Evolutionary conservation across 2,329 filamentous ascomycete genomes (phyloP).

Genomic region (Talaromyces sp.): DNA sequence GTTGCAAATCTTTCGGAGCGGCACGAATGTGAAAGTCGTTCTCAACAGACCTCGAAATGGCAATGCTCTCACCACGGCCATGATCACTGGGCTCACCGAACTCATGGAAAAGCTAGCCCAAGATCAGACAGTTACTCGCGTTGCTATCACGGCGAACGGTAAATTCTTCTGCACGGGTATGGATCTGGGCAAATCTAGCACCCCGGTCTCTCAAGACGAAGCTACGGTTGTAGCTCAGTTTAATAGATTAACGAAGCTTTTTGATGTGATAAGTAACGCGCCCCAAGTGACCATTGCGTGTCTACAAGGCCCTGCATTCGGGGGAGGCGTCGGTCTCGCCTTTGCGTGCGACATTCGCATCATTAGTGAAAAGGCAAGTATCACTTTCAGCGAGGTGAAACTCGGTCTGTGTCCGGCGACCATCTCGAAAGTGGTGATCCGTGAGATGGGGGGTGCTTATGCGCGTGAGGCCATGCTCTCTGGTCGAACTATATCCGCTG

Average conservation of each 20-base stretch:
- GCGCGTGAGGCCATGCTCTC: neutral
- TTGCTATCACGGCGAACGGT: neutral
- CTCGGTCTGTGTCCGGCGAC: neutral
- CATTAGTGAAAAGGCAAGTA: neutral
- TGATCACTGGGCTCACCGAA: constrained; percentile 17
- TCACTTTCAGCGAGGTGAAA: neutral
- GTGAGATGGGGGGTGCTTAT: neutral
- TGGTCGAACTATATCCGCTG: neutral
- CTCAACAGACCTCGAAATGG: constrained; percentile 36
- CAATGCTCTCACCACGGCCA: constrained; percentile 35
- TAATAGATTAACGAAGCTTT: neutral
- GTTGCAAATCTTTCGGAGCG: constrained; percentile 25
- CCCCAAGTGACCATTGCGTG: neutral
- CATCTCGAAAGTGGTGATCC: neutral
- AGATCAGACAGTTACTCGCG: neutral
- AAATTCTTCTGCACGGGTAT: neutral
- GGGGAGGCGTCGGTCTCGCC: neutral
- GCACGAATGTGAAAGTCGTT: constrained; percentile 26
- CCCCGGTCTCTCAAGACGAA: neutral
- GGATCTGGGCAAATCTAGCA: neutral
- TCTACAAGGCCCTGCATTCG: neutral
- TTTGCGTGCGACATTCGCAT: neutral
- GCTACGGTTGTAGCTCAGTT: neutral
- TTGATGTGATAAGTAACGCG: neutral
- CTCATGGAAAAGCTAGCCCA: neutral